phyloP scores from a whole-genome alignment of 768 basidiomycete genomes.

The Gymnopilus junonius region DNA sequence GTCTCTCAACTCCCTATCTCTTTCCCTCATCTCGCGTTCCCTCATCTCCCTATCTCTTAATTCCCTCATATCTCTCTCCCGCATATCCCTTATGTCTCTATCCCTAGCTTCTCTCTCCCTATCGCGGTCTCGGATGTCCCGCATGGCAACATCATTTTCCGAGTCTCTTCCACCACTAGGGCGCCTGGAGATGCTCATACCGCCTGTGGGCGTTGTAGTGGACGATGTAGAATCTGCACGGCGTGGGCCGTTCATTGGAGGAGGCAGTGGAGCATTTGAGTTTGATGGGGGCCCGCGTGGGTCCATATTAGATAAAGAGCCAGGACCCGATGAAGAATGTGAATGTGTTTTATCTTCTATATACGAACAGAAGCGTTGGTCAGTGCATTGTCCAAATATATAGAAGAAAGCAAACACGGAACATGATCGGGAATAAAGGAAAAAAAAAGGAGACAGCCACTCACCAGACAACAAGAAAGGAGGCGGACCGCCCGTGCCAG shows the following conservation, averaged over 20 bases:
- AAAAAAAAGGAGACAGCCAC: slow-evolving; percentile 4
- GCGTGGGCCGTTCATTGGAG: neutral
- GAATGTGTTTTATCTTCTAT: slow-evolving; percentile 3
- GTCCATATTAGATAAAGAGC: neutral
- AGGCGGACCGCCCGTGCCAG: slow-evolving; percentile 19
- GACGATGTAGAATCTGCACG: slow-evolving; percentile 11
- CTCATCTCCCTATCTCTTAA: slow-evolving; percentile 2
- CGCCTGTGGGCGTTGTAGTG: neutral
- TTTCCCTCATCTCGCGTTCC: slow-evolving; percentile 2
- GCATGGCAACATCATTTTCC: neutral
- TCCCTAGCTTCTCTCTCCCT: slow-evolving; percentile 2
- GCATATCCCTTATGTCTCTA: neutral
- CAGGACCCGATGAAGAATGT: neutral
- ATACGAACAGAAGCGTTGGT: neutral
- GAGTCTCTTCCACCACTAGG: slow-evolving; percentile 8
- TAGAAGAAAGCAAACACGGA: neutral
- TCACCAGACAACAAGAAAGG: slow-evolving; percentile 14
- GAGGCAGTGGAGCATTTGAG: neutral
- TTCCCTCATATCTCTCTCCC: slow-evolving; percentile 7
- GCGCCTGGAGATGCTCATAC: neutral
- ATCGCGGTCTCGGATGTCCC: slow-evolving; percentile 9
- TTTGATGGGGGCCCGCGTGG: slow-evolving; percentile 4
- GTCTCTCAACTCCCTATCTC: slow-evolving; percentile 10
- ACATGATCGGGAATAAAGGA: neutral
- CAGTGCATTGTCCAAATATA: neutral